Base-by-base conservation (phyloP, 352 stramenopile genomes). In the Blastocystis sp. region DNA sequence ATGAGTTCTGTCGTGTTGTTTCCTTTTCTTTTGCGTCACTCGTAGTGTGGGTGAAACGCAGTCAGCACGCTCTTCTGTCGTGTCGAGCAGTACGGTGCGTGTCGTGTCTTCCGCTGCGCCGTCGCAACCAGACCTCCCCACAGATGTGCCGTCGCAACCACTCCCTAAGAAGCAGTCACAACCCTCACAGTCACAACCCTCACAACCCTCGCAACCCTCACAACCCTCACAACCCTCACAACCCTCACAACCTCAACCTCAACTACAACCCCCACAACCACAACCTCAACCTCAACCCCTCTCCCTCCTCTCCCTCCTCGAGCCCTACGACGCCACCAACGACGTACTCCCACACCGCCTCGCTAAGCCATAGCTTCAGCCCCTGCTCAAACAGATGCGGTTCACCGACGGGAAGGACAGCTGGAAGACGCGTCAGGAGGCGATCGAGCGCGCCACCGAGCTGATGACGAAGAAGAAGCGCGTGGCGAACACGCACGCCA, bases 341-440 rank as follows among this genome's bases (percentile, higher is more conserved):
- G 74, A 85, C 35, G 74, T 85, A 24, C 19, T n/a, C 21, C 6
- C 33, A 19, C 45, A 19, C 45, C 9, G 9, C 6, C 45, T 16
- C 16, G 6, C 16, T 55, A 6, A 55, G 6, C n/a, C 41, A n/a
- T 85, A 85, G 74, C 74, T 85, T 13, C 50, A 66, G 21, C 24
- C 24, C 0, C 74, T 67, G 59, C 74, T 85, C 12, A 39, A 39
- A 6, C 29, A 33, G 35, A 2, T 85, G 51, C 35, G 41, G 12
- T 29, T 21, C 3, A 85, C 31, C 51, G 61, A 85, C 31, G 51
- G 74, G 24, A 85, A 85, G 55, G 74, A 85, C 2, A 85, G 74
- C 41, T 85, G 74, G 74, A 85, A 85, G 51, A 39, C 24, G 33
- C 74, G 74, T 12, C 74, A 85, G 41, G 31, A 51, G 26, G 74